Conservation (phyloP, 1,284 basidiomycete genomes). For the Melampsora larici-populina region DNA sequence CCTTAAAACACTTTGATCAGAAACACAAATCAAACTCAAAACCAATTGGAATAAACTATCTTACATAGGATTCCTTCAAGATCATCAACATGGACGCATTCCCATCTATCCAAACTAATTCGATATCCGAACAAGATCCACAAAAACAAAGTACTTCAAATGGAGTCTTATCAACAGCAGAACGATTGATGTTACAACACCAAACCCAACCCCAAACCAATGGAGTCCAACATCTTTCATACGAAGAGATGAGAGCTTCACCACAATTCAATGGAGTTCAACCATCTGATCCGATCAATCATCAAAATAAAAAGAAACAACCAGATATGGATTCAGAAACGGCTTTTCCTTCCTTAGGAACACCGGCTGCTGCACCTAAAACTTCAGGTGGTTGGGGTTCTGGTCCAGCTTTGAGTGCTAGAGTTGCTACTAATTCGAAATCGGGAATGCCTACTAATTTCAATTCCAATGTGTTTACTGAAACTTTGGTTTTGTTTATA, state of each 20-base stretch:
- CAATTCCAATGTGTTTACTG: constrained; percentile 16
- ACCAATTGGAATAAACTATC: no score
- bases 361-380: constrained; percentile 48
- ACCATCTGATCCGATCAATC: neutral
- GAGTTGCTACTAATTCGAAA: constrained; percentile 30
- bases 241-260: constrained; percentile 18
- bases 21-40: no score
- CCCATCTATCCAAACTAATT: no score
- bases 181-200: constrained; percentile 28
- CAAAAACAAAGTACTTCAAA: no score
- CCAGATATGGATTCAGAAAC: constrained; percentile 50
- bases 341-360: constrained; percentile 54
- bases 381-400: constrained; percentile 49
- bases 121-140: no score
- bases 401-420: constrained; percentile 46
- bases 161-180: neutral
- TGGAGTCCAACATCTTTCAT: constrained; percentile 15
- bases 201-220: neutral
- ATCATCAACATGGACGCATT: no score
- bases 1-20: no score
- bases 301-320: constrained; percentile 21
- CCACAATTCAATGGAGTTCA: neutral
- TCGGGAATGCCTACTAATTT: constrained; percentile 12
- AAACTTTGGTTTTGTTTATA: constrained; percentile 40
- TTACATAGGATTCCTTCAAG: no score